Percentiles rank a stretch among this genome's conserved stretches.
phyloP scores from a whole-genome alignment of 768 basidiomycete genomes.

The Mycena venus region DNA sequence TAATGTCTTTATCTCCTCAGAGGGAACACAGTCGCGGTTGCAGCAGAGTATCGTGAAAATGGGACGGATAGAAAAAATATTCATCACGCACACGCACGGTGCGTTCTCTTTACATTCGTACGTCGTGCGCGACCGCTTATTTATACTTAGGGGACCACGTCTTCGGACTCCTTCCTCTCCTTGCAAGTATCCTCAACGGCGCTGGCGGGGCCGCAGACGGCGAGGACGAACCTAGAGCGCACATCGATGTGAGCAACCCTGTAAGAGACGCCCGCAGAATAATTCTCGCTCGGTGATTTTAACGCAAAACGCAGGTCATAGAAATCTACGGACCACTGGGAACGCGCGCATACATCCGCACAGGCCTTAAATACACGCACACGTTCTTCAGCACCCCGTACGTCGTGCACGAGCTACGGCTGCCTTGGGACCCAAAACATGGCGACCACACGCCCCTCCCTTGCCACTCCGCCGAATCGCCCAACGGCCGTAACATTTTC shows the following conservation, averaged over 20 bases:
- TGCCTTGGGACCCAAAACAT: conserved; percentile 66
- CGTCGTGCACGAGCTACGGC: conserved; percentile 87
- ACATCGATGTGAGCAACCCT: conserved; percentile 49
- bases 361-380: conserved; percentile 75
- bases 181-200: conserved; percentile 80
- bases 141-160: conserved; percentile 79
- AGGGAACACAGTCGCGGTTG: conserved; percentile 84
- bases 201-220: conserved; percentile 75
- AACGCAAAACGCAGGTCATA: conserved; percentile 59
- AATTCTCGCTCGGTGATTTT: background rate
- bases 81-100: conserved; percentile 94
- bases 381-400: conserved; percentile 76
- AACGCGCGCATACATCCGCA: conserved; percentile 84
- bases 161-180: conserved; percentile 78
- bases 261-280: conserved; percentile 45
- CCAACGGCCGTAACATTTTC: conserved; percentile 72
- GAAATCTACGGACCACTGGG: conserved; percentile 92
- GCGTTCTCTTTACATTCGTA: conserved; percentile 21
- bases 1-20: conserved; percentile 45
- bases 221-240: conserved; percentile 69
- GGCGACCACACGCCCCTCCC: conserved; percentile 65
- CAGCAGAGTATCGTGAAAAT: conserved; percentile 82
- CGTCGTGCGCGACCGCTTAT: background rate
- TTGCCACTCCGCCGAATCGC: conserved; percentile 66
- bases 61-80: conserved; percentile 85